phyloP scores from a whole-genome alignment of 352 stramenopile species.

The Phytophthora palmivora region DNA sequence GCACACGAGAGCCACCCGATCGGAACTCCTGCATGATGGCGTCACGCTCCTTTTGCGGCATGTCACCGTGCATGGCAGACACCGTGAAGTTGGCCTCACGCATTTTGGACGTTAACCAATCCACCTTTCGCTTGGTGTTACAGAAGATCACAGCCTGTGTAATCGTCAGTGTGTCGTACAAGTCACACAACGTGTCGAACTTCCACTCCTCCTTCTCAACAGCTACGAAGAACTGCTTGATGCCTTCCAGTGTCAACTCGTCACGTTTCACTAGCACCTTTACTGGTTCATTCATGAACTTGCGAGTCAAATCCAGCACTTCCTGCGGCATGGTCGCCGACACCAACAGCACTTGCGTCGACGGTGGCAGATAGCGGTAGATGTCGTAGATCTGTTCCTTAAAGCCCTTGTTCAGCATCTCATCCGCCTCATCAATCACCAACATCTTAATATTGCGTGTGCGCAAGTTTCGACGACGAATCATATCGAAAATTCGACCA shows the following conservation, averaged over 20 bases:
- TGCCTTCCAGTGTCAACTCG: conserved; percentile 97
- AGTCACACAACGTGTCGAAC: conserved; percentile 98
- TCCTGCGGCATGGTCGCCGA: conserved; percentile 95
- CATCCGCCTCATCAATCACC: conserved; percentile 98
- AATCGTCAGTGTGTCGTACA: conserved; percentile 99
- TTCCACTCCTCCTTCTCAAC: conserved; percentile 99
- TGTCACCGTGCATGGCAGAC: conserved; percentile 97
- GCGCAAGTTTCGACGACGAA: conserved; percentile 91
- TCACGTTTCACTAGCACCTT: conserved; percentile 97
- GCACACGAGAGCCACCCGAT: conserved; percentile 92
- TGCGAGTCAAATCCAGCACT: conserved; percentile 96
- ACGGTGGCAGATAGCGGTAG: conserved; percentile 93
- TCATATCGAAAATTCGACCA: conserved; percentile 98
- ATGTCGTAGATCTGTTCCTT: conserved; percentile 99
- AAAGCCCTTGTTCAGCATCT: conserved; percentile 98
- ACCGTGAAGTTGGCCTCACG: conserved; percentile 97
- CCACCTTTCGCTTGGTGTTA: conserved; percentile 98
- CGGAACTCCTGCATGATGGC: conserved; percentile 98
- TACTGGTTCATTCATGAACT: conserved; percentile 99
- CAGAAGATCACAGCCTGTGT: conserved; percentile 99
- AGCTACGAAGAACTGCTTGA: conserved; percentile 99
- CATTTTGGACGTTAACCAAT: conserved; percentile 98
- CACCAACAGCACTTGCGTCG: conserved; percentile 95
- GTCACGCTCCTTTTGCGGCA: conserved; percentile 95
- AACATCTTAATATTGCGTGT: conserved; percentile 94